Conservation (phyloP, 2,329 filamentous ascomycete species). For the Dendryphion nanum region DNA sequence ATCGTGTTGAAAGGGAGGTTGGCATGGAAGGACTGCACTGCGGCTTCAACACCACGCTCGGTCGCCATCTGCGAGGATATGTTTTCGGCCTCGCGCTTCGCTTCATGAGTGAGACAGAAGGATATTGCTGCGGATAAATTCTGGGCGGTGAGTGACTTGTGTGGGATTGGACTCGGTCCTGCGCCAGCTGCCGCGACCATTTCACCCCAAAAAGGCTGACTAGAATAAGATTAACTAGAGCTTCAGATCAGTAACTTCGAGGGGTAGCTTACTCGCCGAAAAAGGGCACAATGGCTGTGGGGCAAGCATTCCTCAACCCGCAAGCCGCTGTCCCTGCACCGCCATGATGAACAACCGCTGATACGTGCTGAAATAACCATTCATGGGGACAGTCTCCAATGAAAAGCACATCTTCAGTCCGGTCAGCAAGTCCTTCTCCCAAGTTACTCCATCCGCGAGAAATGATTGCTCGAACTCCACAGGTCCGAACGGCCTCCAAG, state of each 20-base stretch:
- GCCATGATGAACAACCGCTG: constrained; percentile 78
- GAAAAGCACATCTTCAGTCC: constrained; percentile 72
- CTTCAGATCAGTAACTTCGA: constrained; percentile 10
- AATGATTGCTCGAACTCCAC: constrained; percentile 54
- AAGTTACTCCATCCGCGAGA: constrained; percentile 5
- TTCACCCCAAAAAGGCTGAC: constrained; percentile 55
- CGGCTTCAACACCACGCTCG: constrained; percentile 25
- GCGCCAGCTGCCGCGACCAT: constrained; percentile 53
- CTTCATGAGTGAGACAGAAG: constrained; percentile 43
- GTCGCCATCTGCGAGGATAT: constrained; percentile 22
- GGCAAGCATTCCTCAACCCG: constrained; percentile 50
- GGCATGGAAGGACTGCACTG: constrained; percentile 22
- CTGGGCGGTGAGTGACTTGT: constrained; percentile 43
- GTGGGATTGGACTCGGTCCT: constrained; percentile 51
- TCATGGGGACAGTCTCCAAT: constrained; percentile 79
- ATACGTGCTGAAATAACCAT: constrained; percentile 79
- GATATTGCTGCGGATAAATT: constrained; percentile 48
- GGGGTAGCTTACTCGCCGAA: constrained; percentile 65
- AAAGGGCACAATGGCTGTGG: constrained; percentile 57
- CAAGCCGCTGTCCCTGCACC: constrained; percentile 63
- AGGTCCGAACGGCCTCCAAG: constrained; percentile 65
- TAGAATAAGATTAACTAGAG: neutral
- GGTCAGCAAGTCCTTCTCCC: constrained; percentile 47
- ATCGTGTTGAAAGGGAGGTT: constrained; percentile 22
- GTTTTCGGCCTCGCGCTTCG: constrained; percentile 14